Evolutionary conservation across 2,329 filamentous ascomycete genomes (phyloP), one percentile per base, ranked within the genome.

Genomic region (Exserohilum rostratum): DNA sequence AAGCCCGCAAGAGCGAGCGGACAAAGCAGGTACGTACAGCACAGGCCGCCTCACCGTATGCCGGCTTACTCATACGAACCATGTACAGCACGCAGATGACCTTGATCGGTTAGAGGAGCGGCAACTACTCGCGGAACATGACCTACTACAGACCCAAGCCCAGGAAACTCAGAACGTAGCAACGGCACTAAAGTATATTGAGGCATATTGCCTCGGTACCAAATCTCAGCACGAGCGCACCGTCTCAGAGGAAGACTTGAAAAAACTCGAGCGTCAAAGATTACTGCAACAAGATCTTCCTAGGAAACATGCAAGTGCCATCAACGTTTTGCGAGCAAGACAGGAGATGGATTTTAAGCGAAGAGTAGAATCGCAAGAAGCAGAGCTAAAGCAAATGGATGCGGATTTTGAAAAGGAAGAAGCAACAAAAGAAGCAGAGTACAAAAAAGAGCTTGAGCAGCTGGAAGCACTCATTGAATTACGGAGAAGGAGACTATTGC

Each of bases 121-220:
- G 50, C 78, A 80, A 57, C 70, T 80, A 13, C 63, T 69, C 12
- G 75, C 74, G 17, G 78, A 80, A 59, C 72, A 77, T 33, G 75
- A 77, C 39, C 64, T 81, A 20, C 74, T 76, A 31, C 68, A 72
- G 46, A 51, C 67, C 3, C 79, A 82, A 18, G 69, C 67, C 1
- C 66, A 75, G 22, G 79, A 80, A 55, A 65, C 67, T 11, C 71
- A 76, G 33, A 79, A 80, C 59, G 74, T 73, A 10, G 76, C 74
- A 0, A 80, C 77, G 2, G 79, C 78, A 0, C 62, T 81, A 3
- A 78, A 77, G 55, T 76, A 81, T 55, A 80, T 81, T 72, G 77
- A 79, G 53, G 78, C 78, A 3, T 82, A 80, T 56, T 81, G 79
- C 52, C 71, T 72, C 5, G 78, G 77, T 11, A 70, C 64, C 13